Evolutionary conservation across 495 filamentous ascomycete genomes (phyloP).

Genomic region (Chaetomium tenue): DNA sequence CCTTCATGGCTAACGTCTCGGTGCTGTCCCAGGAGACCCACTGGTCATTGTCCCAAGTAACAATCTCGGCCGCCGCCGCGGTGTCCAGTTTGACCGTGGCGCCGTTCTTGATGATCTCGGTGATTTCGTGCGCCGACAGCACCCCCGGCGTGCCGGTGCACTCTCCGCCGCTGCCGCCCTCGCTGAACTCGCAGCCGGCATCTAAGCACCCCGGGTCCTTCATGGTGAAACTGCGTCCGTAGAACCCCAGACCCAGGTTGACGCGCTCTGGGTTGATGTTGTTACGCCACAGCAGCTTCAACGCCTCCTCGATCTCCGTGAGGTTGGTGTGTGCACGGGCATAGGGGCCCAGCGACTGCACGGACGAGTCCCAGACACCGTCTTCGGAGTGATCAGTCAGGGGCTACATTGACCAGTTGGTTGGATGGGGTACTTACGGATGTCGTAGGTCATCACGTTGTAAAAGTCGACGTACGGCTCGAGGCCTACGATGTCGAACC

Average conservation of each 20-base stretch:
- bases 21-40: conserved; percentile 51
- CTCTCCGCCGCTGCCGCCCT: conserved; percentile 30
- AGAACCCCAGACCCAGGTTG: conserved; percentile 53
- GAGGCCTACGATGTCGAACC: conserved; percentile 47
- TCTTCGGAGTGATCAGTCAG: conserved; percentile 14
- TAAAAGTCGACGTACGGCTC: conserved; percentile 47
- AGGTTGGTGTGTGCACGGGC: conserved; percentile 54
- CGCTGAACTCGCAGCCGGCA: conserved; percentile 36
- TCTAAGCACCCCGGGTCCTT: conserved; percentile 25
- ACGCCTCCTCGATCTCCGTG: conserved; percentile 52
- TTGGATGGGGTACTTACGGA: conserved; percentile 25
- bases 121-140: conserved; percentile 45
- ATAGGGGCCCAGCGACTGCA: conserved; percentile 33
- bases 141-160: conserved; percentile 39
- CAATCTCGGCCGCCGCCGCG: conserved; percentile 38
- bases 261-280: conserved; percentile 45
- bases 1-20: conserved; percentile 42
- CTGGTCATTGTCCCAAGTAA: conserved; percentile 41
- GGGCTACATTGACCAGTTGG: neutral
- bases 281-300: conserved; percentile 55
- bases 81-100: conserved; percentile 20
- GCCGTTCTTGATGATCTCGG: conserved; percentile 31
- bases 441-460: conserved; percentile 58
- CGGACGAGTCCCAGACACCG: conserved; percentile 36
- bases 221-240: conserved; percentile 46